A percentile compares a stretch with the other conserved stretches of the same genome.
Conservation (phyloP, 108 stramenopile genomes). For the Skeletonema tropicum region DNA sequence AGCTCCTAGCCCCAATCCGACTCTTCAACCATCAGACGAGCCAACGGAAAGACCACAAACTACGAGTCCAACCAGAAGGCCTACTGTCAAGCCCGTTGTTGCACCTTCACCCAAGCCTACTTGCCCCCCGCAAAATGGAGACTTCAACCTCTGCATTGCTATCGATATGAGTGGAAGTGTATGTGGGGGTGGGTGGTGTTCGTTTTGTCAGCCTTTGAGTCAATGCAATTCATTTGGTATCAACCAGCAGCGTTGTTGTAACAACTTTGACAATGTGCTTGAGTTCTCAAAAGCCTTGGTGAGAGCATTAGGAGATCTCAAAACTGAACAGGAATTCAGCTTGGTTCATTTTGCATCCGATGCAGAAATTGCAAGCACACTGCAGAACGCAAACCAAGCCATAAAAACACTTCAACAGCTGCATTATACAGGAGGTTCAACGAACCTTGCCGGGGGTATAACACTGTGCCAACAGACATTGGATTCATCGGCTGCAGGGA, state of each 20-base stretch:
- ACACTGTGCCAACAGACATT: conserved; percentile 6
- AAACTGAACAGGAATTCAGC: conserved; percentile 14
- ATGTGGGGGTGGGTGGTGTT: conserved; percentile 29
- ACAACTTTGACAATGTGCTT: conserved; percentile 33
- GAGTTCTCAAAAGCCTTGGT: conserved; percentile 35
- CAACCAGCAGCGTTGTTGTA: conserved; percentile 21
- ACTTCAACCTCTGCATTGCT: conserved; percentile 45
- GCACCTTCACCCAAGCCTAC: conserved; percentile 14
- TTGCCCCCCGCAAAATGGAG: conserved; percentile 14
- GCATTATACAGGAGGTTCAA: background rate
- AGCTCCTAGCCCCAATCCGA: background rate
- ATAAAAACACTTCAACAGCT: background rate
- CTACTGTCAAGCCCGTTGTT: background rate
- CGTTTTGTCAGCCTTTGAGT: conserved; percentile 3
- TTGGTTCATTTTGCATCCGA: conserved; percentile 29
- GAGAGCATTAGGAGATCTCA: conserved; percentile 11
- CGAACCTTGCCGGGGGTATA: background rate
- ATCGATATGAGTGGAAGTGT: conserved; percentile 43
- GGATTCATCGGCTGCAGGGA: conserved; percentile 22
- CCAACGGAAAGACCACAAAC: background rate
- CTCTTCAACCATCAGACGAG: background rate
- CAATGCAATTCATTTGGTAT: conserved; percentile 4
- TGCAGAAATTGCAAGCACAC: conserved; percentile 18
- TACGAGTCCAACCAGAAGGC: background rate
- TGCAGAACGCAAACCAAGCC: conserved; percentile 18